Percentiles rank a stretch among this genome's conserved stretches.
Evolutionary conservation across 2,329 filamentous ascomycete species (phyloP).

Genomic region (Penicillium italicum): DNA sequence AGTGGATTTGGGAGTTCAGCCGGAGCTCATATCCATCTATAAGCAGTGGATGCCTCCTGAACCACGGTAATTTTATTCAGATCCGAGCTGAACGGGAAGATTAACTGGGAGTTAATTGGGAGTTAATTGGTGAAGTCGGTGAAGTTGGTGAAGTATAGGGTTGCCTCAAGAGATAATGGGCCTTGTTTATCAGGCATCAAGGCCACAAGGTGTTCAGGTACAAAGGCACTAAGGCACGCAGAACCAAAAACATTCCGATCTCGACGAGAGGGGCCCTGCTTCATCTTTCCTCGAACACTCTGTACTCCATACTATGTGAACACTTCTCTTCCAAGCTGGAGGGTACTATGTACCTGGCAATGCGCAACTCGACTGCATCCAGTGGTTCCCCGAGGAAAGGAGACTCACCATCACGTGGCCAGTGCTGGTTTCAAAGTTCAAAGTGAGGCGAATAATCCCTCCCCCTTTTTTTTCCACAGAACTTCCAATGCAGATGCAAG

Average conservation of each 20-base stretch:
- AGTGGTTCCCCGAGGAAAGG: conserved; percentile 19
- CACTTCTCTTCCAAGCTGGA: neutral
- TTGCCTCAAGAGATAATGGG: neutral
- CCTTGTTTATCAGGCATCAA: neutral
- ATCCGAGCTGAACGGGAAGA: neutral
- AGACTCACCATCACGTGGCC: conserved; percentile 21
- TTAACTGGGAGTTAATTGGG: neutral
- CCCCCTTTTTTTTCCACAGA: neutral
- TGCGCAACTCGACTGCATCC: conserved; percentile 14
- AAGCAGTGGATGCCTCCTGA: neutral
- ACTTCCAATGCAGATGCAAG: neutral
- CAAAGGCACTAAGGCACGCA: neutral
- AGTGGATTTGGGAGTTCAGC: neutral
- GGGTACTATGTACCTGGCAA: neutral
- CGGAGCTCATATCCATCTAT: neutral
- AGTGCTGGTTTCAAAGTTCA: conserved; percentile 17
- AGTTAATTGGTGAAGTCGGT: neutral
- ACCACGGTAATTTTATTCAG: neutral
- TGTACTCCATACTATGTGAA: neutral
- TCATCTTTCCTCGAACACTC: neutral
- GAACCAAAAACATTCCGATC: conserved; percentile 6
- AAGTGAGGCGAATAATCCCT: conserved; percentile 24
- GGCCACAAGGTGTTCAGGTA: neutral
- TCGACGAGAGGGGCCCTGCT: conserved; percentile 1
- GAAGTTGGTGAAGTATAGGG: neutral